Base-by-base conservation (phyloP, 805 yeast species). In the Lipomyces kockii region DNA sequence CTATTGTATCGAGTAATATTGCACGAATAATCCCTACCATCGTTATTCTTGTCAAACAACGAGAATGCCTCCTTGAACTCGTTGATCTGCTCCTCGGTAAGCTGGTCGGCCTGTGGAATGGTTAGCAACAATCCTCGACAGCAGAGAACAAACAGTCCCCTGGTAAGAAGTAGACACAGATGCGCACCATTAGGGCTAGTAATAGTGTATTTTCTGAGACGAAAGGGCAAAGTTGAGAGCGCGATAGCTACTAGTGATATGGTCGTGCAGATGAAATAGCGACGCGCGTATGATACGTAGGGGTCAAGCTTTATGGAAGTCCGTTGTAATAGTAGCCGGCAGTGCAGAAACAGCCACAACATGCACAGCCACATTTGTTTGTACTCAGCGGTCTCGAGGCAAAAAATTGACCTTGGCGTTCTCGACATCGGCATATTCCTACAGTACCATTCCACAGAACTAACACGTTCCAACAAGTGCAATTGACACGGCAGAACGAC, bases 21-120 rank as follows among this genome's bases (percentile, higher is more conserved):
- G 34, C 11, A 9, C 55, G 20, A 35, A 12, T 6, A 14, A 43
- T 43, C 37, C 74, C 8, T 76, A 9, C 99, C 99, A 80, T 93
- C 98, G 77, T 93, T 90, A 79, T 95, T 97, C 79, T 92, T 92
- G 83, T 95, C 99, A 75, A 95, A 95, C 72, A 95, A 86, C 69
- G 98, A 92, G 79, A 95, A 95, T 5, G 99, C 99, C 83, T 95
- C 99, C 80, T 92, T 92, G 82, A 95, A 95, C 76, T 95, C 98
- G 67, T 95, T 89, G 74, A 95, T 92, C 82, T 95, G 99, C 80
- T 92, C 97, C 78, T 94, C 97, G 54, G 97, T 91, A 75, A 95
- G 87, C 81, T 94, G 81, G 73, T 90, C 96, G 76, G 95, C 88
- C 93, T 87, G 62, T 5, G 61, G 20, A 57, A 25, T 12, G 22